Evolutionary conservation across 495 filamentous ascomycete species (phyloP).

Genomic region (Entonaema liquescens): DNA sequence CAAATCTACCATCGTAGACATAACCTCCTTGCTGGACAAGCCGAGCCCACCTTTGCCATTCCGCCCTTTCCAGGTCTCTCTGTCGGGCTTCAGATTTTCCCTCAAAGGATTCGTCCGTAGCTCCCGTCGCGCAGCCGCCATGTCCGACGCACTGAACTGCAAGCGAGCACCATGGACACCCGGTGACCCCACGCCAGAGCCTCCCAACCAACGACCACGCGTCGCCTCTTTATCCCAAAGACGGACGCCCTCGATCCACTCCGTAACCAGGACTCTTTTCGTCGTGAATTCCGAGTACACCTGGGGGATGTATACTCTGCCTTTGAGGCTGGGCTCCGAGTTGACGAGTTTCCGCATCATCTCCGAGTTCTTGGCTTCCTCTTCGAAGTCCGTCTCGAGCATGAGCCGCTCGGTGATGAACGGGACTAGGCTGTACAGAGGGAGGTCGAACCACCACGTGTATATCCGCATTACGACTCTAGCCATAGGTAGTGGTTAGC

Average conservation of each 20-base stretch:
- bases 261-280: constrained; percentile 87
- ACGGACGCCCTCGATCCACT: constrained; percentile 95
- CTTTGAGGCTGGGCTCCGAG: constrained; percentile 77
- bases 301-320: constrained; percentile 85
- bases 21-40: constrained; percentile 80
- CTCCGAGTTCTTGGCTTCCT: constrained; percentile 89
- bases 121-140: constrained; percentile 50
- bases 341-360: constrained; percentile 80
- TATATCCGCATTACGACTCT: constrained; percentile 81
- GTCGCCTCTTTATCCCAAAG: constrained; percentile 89
- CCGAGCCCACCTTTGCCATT: constrained; percentile 80
- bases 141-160: constrained; percentile 56
- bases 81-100: constrained; percentile 76
- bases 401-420: constrained; percentile 87
- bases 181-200: constrained; percentile 75
- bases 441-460: constrained; percentile 83
- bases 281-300: constrained; percentile 85
- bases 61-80: constrained; percentile 78
- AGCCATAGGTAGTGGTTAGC: neutral
- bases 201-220: constrained; percentile 76
- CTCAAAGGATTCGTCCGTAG: constrained; percentile 55
- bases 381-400: constrained; percentile 92
- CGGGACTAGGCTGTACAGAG: constrained; percentile 85
- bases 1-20: constrained; percentile 94
- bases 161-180: constrained; percentile 77